Evolutionary conservation across 2,329 filamentous ascomycete genomes (phyloP).

Genomic region (Proliferodiscus dingleyae): DNA sequence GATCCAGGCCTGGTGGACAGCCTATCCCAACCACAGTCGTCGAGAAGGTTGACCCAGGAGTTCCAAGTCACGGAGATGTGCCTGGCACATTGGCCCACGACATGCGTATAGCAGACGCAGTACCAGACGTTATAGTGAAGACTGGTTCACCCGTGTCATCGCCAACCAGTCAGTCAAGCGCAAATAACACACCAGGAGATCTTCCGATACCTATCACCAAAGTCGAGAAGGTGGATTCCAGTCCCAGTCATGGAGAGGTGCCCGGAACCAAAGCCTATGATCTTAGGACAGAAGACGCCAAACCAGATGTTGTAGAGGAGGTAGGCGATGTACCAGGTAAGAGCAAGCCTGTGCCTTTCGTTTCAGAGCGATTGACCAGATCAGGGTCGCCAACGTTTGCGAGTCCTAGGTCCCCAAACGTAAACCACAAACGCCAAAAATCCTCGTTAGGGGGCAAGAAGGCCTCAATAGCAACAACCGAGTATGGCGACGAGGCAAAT

Average conservation of each 20-base stretch:
- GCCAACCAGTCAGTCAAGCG: conserved; percentile 21
- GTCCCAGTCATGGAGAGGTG: conserved; percentile 55
- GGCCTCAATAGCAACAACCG: conserved; percentile 41
- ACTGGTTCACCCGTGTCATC: conserved; percentile 20
- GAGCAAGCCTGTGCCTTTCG: conserved; percentile 31
- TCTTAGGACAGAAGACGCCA: conserved; percentile 51
- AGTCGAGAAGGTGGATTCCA: conserved; percentile 53
- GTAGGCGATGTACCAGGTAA: conserved; percentile 51
- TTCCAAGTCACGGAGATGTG: conserved; percentile 55
- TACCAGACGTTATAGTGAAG: conserved; percentile 54
- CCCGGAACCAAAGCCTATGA: conserved; percentile 55
- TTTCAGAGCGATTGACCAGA: conserved; percentile 54
- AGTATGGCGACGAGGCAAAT: conserved; percentile 55
- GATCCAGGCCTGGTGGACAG: conserved; percentile 23
- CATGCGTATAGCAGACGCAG: conserved; percentile 51
- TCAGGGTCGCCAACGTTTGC: conserved; percentile 52
- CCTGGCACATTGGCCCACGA: conserved; percentile 55
- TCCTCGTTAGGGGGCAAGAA: conserved; percentile 28
- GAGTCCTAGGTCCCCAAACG: conserved; percentile 42
- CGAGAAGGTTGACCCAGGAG: conserved; percentile 49
- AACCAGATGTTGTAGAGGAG: conserved; percentile 54
- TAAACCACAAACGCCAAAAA: conserved; percentile 36
- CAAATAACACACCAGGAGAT: conserved; percentile 29
- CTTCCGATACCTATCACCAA: conserved; percentile 52
- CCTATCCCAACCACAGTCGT: conserved; percentile 54